Conservation (phyloP, 306 rosid genomes). For the Sphenostylis stenocarpa region DNA sequence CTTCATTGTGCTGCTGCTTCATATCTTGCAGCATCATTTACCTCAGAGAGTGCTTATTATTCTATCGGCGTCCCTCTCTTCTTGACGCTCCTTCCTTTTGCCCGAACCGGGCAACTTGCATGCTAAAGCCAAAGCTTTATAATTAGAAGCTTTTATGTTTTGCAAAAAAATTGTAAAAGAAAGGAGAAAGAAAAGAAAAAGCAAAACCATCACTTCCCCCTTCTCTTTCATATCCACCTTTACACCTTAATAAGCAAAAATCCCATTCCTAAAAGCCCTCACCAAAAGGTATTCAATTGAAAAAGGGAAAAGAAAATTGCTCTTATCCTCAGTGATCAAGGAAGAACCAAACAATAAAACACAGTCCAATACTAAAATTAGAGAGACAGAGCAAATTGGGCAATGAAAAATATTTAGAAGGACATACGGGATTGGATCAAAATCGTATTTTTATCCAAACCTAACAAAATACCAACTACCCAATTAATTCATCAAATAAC, state of each 20-base stretch:
- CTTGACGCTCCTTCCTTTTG: conserved; percentile 66
- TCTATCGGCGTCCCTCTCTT: conserved; percentile 26
- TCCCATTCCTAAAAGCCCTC: conserved; percentile 41
- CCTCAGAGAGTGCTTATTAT: conserved; percentile 20
- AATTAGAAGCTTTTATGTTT: conserved; percentile 14
- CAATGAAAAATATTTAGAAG: conserved; percentile 13
- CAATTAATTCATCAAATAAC: neutral
- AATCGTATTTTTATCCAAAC: conserved; percentile 16
- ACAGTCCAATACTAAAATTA: conserved; percentile 22
- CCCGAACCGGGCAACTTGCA: conserved; percentile 53
- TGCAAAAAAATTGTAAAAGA: neutral
- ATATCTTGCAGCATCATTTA: conserved; percentile 37
- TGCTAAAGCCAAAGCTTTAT: conserved; percentile 49
- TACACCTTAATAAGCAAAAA: conserved; percentile 41
- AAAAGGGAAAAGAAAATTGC: neutral
- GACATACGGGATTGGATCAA: conserved; percentile 22
- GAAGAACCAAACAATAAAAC: conserved; percentile 14
- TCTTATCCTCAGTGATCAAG: conserved; percentile 33
- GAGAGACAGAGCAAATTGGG: conserved; percentile 18
- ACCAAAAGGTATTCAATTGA: conserved; percentile 30
- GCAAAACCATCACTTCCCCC: conserved; percentile 19
- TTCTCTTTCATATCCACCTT: conserved; percentile 39
- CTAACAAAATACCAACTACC: conserved; percentile 12
- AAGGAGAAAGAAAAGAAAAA: neutral
- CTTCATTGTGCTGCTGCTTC: conserved; percentile 45